These are phyloP conservation scores for Wallacemonas sp. DNA, from an alignment of 208 protist genomes.

Conservation along the genomic window DNA sequence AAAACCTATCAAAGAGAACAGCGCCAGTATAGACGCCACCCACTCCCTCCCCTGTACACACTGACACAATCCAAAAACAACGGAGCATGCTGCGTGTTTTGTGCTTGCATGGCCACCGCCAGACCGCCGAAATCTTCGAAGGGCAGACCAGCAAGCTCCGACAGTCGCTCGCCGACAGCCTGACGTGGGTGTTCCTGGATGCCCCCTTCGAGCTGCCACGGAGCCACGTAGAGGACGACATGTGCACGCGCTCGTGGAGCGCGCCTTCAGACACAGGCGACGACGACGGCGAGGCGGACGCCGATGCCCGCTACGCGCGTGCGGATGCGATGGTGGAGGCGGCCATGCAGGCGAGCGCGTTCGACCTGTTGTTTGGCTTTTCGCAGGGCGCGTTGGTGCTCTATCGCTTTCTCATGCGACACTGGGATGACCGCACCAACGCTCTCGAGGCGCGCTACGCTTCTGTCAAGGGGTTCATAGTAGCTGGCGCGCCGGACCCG, in stretches of 20 bases:
- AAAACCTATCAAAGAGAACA: no score
- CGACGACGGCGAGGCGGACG: constrained; percentile 5
- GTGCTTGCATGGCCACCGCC: constrained; percentile 79
- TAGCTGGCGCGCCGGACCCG: constrained; percentile 74
- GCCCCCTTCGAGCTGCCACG: constrained; percentile 56
- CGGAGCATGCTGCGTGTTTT: constrained; percentile 61
- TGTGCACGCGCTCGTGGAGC: constrained; percentile 69
- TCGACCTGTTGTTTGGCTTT: constrained; percentile 80
- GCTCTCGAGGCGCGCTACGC: constrained; percentile 22
- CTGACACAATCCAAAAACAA: no score
- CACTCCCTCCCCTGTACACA: neutral
- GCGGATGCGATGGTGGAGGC: constrained; percentile 49
- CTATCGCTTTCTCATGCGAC: constrained; percentile 63
- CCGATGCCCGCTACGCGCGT: constrained; percentile 34
- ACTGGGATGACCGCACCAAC: constrained; percentile 21
- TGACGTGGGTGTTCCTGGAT: constrained; percentile 50
- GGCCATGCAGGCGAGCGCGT: constrained; percentile 31
- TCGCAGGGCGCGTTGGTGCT: constrained; percentile 80
- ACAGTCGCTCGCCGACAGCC: neutral
- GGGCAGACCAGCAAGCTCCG: constrained; percentile 70
- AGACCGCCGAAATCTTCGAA: constrained; percentile 84
- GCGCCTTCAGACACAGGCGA: constrained; percentile 6
- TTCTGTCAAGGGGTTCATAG: constrained; percentile 40
- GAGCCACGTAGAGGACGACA: constrained; percentile 43
- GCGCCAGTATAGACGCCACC: no score